Evolutionary conservation across 2,329 filamentous ascomycete genomes (phyloP).

Genomic region (Xylaria sp.): DNA sequence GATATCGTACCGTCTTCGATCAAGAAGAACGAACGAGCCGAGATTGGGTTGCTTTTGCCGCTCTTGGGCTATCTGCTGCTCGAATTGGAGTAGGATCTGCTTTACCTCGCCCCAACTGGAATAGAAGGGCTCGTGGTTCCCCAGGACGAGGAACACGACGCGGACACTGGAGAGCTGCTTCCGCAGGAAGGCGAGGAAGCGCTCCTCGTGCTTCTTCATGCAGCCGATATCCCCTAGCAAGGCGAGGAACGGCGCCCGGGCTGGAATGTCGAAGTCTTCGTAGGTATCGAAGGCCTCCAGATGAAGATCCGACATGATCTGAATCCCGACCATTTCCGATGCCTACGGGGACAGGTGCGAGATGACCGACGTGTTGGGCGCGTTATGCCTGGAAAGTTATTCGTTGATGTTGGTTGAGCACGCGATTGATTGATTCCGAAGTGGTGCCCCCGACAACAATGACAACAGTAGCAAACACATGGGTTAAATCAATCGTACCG

Average conservation of each 20-base stretch:
- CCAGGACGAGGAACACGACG: constrained; percentile 54
- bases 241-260: constrained; percentile 53
- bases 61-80: constrained; percentile 31
- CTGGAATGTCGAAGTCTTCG: constrained; percentile 50
- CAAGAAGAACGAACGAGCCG: constrained; percentile 46
- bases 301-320: constrained; percentile 62
- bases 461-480: too few relatives aligned
- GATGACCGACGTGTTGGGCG: too few relatives aligned
- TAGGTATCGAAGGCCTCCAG: constrained; percentile 54
- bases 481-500: too few relatives aligned
- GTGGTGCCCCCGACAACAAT: too few relatives aligned
- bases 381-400: too few relatives aligned
- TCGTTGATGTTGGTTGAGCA: too few relatives aligned
- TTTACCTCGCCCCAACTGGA: constrained; percentile 42
- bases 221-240: constrained; percentile 61
- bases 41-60: constrained; percentile 16
- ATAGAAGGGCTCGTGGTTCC: constrained; percentile 60
- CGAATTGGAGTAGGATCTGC: constrained; percentile 36
- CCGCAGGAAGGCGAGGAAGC: constrained; percentile 50
- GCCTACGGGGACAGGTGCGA: too few relatives aligned
- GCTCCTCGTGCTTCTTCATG: constrained; percentile 41
- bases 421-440: too few relatives aligned
- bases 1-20: constrained; percentile 38
- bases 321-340: constrained; percentile 40
- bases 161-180: constrained; percentile 52